Base-by-base conservation (phyloP, 441 rosid genomes). In the Aquilaria agallochum region DNA sequence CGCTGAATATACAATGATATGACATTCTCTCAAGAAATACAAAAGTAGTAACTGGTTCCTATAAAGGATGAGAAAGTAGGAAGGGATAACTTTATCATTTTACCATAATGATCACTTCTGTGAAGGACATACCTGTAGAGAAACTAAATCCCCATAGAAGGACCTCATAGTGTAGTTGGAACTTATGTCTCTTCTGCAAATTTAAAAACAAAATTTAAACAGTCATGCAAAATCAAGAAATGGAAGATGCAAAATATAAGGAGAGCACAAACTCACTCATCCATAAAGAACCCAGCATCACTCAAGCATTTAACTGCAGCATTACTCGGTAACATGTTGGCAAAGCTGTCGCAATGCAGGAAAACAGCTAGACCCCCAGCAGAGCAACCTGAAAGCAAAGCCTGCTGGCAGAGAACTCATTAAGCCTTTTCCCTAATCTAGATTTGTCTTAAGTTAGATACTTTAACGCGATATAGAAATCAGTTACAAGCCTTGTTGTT, bases 381-480 rank as follows among this genome's bases (percentile, higher is more conserved):
- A 54, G 94, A 87, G 80, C 94, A 87, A 63, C 94, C 94, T 56
- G 93, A 84, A 40, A 87, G 78, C 79, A 87, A 76, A 65, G 88
- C 93, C 93, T 87, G 55, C 15, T 0, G 20, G 20, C 20, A 20
- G 20, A 20, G 12, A 50, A 63, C n/a, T 40, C 49, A 11, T 42
- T 11, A 47, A 1, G 13, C 10, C 13, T 9, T 13, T 47, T 47
- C 50, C 50, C 10, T 47, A 12, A 30, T 31, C 12, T 4, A 15
- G 3, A 45, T 5, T 11, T 20, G 20, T 20, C 0, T 20, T 20
- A 20, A 20, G 20, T 20, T 20, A 20, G 20, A 20, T 20, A 20
- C 20, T 20, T 20, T 0, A 20, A 20, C 20, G 20, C 20, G 20
- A 20, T 20, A 20, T 20, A 20, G 20, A 59, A 20, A 11, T 15